Conservation (phyloP, 139 green algal species). For the Raphidocelis subcapitata region DNA sequence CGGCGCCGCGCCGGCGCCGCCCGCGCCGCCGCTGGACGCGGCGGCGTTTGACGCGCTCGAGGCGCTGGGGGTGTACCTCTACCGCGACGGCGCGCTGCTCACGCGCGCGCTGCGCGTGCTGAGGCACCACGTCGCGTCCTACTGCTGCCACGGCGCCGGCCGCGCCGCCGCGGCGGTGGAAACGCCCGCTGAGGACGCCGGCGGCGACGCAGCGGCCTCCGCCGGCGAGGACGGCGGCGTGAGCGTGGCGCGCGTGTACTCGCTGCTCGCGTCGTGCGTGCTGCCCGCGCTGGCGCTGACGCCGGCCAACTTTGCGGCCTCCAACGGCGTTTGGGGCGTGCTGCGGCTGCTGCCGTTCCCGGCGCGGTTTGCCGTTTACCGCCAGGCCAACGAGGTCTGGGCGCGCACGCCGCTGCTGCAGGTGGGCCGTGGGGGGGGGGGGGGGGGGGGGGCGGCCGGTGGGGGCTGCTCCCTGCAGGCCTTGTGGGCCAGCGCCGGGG, state of each 20-base stretch:
- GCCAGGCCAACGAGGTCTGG: constrained; percentile 32
- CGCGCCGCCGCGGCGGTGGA: not conserved
- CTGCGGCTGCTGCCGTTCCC: constrained; percentile 64
- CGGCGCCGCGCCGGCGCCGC: not conserved
- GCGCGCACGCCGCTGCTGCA: too few relatives aligned
- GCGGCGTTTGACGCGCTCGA: constrained; percentile 28
- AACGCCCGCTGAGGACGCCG: not conserved
- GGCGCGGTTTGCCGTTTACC: constrained; percentile 61
- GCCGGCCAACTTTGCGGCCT: constrained; percentile 52
- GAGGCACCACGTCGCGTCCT: constrained; percentile 24
- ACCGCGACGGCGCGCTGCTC: constrained; percentile 33
- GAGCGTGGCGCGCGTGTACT: constrained; percentile 21
- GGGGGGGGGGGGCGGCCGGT: too few relatives aligned
- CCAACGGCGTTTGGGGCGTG: constrained; percentile 68
- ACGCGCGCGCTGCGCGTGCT: constrained; percentile 41
- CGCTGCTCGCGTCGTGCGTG: constrained; percentile 47
- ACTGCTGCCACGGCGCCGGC: constrained; percentile 4
- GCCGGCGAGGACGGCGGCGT: not conserved
- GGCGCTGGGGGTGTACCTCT: constrained; percentile 39
- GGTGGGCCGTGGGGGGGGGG: too few relatives aligned
- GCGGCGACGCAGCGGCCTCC: not conserved
- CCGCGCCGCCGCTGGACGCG: constrained; percentile 1
- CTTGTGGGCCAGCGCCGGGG: too few relatives aligned
- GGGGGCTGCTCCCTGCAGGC: too few relatives aligned
- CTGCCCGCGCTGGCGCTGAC: constrained; percentile 65